Evolutionary conservation across 1,139 yeast species (phyloP).

Genomic region (Pneumocystis murina): DNA sequence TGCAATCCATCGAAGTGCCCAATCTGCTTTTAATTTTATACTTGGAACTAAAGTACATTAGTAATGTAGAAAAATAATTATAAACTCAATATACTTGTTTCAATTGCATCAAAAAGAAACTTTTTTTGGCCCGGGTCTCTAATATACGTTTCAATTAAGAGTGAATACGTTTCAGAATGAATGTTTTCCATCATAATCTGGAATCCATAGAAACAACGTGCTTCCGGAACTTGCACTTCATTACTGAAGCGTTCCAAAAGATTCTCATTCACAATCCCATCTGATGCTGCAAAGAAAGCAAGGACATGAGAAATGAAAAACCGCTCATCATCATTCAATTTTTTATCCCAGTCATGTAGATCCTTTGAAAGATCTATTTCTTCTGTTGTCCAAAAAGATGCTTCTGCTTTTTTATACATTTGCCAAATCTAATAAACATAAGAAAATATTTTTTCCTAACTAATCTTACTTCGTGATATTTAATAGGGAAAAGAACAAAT

Average conservation of each 20-base stretch:
- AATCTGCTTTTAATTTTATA: conserved; percentile 89
- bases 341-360: conserved; percentile 73
- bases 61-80: neutral
- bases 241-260: conserved; percentile 93
- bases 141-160: conserved; percentile 84
- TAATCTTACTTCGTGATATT: conserved; percentile 54
- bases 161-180: conserved; percentile 92
- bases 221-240: conserved; percentile 94
- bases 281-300: conserved; percentile 98
- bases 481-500: conserved; percentile 91
- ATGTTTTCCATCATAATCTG: conserved; percentile 99
- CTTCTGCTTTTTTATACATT: conserved; percentile 97
- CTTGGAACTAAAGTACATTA: conserved; percentile 39
- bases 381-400: conserved; percentile 99
- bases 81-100: conserved; percentile 31
- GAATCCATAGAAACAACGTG: conserved; percentile 96
- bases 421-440: conserved; percentile 53
- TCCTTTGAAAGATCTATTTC: conserved; percentile 95
- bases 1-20: conserved; percentile 94
- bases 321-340: conserved; percentile 74
- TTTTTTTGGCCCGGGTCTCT: conserved; percentile 88
- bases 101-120: conserved; percentile 82
- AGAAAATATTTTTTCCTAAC: no score
- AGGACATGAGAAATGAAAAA: conserved; percentile 78
- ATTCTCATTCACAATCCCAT: conserved; percentile 94